Percentiles rank a stretch among this genome's conserved stretches.
phyloP scores from a whole-genome alignment of 176 grass and related monocot species.

The Oryza longistaminata region DNA sequence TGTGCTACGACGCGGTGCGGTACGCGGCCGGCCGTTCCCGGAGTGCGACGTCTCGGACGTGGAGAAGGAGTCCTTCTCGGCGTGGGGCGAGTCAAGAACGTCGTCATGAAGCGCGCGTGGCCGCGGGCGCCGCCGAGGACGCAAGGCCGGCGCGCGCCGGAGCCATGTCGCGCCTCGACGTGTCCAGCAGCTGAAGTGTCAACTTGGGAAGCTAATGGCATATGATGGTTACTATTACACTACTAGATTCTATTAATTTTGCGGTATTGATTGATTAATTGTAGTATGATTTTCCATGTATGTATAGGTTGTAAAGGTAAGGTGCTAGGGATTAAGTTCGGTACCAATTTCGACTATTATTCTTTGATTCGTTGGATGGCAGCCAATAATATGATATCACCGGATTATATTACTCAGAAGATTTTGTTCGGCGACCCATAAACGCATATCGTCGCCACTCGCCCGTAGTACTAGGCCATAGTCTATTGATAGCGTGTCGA shows the following conservation, averaged over 20 bases:
- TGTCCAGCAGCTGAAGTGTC: conserved; percentile 38
- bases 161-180: not conserved
- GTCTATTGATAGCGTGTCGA: not conserved
- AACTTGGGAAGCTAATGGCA: not conserved
- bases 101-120: conserved; percentile 49
- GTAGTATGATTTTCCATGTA: not conserved
- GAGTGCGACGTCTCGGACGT: conserved; percentile 68
- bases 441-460: not conserved
- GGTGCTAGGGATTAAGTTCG: conserved; percentile 25
- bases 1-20: conserved; percentile 68
- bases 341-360: conserved; percentile 7
- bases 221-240: not conserved
- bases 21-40: conserved; percentile 66
- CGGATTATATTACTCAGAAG: not conserved
- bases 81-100: conserved; percentile 80
- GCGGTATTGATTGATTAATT: not conserved
- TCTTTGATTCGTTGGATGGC: conserved; percentile 56
- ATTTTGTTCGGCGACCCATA: not conserved
- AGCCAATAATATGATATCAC: conserved; percentile 33
- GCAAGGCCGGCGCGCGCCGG: not conserved
- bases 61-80: conserved; percentile 60
- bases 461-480: not conserved
- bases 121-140: conserved; percentile 44
- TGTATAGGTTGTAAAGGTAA: conserved; percentile 39
- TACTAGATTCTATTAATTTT: not conserved